Percentiles rank a stretch among this genome's conserved stretches.
Evolutionary conservation across 2,329 filamentous ascomycete species (phyloP).

Genomic region (Colletotrichum echinochloae): DNA sequence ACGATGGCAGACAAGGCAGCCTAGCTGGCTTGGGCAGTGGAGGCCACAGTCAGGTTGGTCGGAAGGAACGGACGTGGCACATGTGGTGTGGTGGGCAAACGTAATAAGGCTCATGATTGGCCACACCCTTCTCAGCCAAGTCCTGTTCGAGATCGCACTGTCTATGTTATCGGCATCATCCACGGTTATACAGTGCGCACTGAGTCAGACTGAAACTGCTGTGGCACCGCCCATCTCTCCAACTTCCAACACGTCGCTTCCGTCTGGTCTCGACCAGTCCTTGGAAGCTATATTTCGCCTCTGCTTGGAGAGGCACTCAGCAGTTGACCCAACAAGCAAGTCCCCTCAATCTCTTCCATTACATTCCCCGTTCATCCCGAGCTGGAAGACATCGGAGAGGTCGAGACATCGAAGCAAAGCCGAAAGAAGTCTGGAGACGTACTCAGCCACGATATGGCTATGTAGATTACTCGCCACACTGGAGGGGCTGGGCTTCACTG

Average conservation of each 20-base stretch:
- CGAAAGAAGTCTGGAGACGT: constrained; percentile 20
- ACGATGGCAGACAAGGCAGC: constrained; percentile 19
- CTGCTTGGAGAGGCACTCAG: neutral
- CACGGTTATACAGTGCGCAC: neutral
- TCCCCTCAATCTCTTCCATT: neutral
- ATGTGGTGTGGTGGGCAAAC: constrained; percentile 23
- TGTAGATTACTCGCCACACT: constrained; percentile 22
- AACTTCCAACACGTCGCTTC: constrained; percentile 4
- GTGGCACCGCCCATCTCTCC: constrained; percentile 4
- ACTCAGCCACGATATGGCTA: constrained; percentile 32
- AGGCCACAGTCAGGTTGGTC: constrained; percentile 11
- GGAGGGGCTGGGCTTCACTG: constrained; percentile 9
- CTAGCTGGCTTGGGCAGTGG: constrained; percentile 16
- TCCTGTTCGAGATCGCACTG: neutral
- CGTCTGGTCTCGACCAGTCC: constrained; percentile 4
- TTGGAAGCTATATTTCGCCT: neutral
- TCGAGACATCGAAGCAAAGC: neutral
- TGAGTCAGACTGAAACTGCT: neutral
- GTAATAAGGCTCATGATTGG: constrained; percentile 25
- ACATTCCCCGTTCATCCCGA: neutral
- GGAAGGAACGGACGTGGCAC: constrained; percentile 34
- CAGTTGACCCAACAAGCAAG: constrained; percentile 1
- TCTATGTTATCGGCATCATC: neutral
- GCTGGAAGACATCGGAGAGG: constrained; percentile 21
- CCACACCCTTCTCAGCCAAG: no score